Evolutionary conservation across 1,284 basidiomycete species (phyloP).

Genomic region (Xanthoconium separans): DNA sequence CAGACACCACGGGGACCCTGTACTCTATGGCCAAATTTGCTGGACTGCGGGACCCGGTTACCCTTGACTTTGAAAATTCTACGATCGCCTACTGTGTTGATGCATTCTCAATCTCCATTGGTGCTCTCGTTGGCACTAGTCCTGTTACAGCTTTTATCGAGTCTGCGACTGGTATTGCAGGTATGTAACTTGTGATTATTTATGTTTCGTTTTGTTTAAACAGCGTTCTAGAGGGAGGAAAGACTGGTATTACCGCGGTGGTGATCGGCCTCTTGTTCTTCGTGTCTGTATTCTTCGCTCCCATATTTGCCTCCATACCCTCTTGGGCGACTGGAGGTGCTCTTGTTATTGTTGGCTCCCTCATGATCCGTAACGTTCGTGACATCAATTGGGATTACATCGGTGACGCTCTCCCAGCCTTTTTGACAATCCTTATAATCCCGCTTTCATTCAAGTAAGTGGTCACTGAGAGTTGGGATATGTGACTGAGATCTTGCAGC

Average conservation of each 20-base stretch:
- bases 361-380: conserved; percentile 87
- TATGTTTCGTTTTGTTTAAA: background rate
- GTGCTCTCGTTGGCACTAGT: conserved; percentile 81
- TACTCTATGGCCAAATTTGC: conserved; percentile 93
- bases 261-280: conserved; percentile 80
- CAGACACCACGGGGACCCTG: conserved; percentile 68
- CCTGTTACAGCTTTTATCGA: conserved; percentile 90
- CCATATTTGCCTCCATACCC: conserved; percentile 87
- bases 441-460: conserved; percentile 76
- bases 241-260: conserved; percentile 83
- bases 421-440: conserved; percentile 77
- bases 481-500: conserved; percentile 41
- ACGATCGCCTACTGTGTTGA: conserved; percentile 86
- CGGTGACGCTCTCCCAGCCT: conserved; percentile 84
- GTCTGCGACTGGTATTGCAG: conserved; percentile 74
- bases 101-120: conserved; percentile 79
- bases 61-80: conserved; percentile 85
- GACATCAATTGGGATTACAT: conserved; percentile 90
- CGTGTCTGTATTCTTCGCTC: conserved; percentile 85
- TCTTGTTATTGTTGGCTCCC: conserved; percentile 81
- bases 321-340: conserved; percentile 89
- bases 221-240: conserved; percentile 69
- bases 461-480: background rate
- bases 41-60: conserved; percentile 82
- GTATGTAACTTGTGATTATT: conserved; percentile 34